Percentiles rank a stretch among this genome's conserved stretches.
These are phyloP conservation scores for Mallotus japonicus DNA, from an alignment of 441 rosid genomes.

Conservation along the genomic window DNA sequence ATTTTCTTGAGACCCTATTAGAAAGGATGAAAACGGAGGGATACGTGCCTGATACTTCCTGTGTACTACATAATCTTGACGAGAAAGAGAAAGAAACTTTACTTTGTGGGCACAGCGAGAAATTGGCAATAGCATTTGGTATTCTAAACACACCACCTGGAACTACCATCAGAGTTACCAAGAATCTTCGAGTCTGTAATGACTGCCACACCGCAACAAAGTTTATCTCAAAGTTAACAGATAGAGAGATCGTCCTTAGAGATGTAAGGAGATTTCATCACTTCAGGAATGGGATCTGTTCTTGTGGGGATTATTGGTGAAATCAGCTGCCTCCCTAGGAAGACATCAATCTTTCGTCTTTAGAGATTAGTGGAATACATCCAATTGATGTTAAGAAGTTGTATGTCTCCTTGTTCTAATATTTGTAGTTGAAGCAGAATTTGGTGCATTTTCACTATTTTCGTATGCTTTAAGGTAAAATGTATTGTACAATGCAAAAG, in stretches of 20 bases:
- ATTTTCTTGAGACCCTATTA: constrained; percentile 51
- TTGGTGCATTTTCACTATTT: background rate
- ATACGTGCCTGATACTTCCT: constrained; percentile 77
- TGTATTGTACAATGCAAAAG: background rate
- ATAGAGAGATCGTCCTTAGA: constrained; percentile 74
- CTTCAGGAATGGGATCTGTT: constrained; percentile 72
- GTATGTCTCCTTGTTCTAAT: background rate
- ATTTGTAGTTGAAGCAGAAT: background rate
- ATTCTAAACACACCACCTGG: constrained; percentile 70
- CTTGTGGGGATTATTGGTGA: constrained; percentile 84
- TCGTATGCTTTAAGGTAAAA: background rate
- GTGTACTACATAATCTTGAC: constrained; percentile 76
- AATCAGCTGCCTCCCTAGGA: background rate
- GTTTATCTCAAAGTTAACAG: constrained; percentile 59
- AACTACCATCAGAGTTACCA: constrained; percentile 67
- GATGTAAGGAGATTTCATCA: constrained; percentile 89
- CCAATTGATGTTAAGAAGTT: background rate
- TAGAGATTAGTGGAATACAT: background rate
- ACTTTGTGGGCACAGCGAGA: constrained; percentile 91
- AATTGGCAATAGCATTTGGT: constrained; percentile 81
- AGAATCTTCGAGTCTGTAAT: constrained; percentile 87
- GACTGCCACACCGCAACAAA: constrained; percentile 80
- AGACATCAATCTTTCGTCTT: no score
- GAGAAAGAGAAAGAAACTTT: constrained; percentile 75
- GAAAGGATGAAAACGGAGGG: constrained; percentile 73